Percentiles rank a stretch among this genome's conserved stretches.
Evolutionary conservation across 305 asterid genomes (phyloP).

Genomic region (Fraxinus velutina): DNA sequence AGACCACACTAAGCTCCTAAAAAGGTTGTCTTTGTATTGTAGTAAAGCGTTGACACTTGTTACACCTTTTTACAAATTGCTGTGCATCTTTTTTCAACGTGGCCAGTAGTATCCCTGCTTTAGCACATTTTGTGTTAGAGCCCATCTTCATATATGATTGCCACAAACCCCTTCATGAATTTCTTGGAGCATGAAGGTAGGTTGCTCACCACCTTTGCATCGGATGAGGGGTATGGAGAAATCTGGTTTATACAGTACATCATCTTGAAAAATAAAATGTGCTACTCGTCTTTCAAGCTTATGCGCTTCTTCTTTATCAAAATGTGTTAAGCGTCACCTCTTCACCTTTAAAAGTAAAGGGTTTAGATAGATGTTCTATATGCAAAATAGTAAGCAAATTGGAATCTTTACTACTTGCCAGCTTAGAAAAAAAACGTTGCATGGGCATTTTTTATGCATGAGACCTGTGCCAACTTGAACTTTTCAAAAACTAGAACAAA

Average conservation of each 20-base stretch:
- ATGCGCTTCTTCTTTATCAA: background rate
- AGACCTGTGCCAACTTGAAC: background rate
- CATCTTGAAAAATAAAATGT: background rate
- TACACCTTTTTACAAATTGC: background rate
- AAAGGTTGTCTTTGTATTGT: background rate
- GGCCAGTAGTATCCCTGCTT: background rate
- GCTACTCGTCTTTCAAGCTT: background rate
- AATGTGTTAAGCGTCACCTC: no score
- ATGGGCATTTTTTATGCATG: background rate
- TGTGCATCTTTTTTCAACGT: background rate
- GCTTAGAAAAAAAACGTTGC: background rate
- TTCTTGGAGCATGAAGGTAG: background rate
- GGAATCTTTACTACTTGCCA: background rate
- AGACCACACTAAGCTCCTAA: background rate
- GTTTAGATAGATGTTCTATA: no score
- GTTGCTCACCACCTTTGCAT: background rate
- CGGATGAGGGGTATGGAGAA: background rate
- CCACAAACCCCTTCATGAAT: background rate
- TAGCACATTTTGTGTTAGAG: background rate
- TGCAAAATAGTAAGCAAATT: background rate
- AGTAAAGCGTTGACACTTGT: background rate
- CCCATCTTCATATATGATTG: background rate
- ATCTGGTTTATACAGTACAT: background rate
- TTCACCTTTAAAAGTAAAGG: no score
- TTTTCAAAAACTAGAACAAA: background rate